phyloP scores from a whole-genome alignment of 140 eudicot species.

The Ambrosia hybrid region DNA sequence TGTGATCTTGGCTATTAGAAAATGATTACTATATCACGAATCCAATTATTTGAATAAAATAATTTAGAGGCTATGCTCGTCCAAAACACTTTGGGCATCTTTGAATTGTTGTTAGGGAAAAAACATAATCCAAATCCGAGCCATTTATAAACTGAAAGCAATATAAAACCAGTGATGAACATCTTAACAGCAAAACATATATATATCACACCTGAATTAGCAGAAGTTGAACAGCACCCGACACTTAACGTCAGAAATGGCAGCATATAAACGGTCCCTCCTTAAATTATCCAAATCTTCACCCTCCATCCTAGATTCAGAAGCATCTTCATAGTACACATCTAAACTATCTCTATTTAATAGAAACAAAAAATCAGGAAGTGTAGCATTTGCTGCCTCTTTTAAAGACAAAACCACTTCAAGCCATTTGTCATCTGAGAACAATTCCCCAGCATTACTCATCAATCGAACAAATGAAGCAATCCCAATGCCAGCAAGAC shows the following conservation, averaged over 20 bases:
- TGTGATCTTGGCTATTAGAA: no score
- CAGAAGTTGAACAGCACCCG: constrained; percentile 85
- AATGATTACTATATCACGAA: constrained; percentile 17
- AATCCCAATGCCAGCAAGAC: constrained; percentile 95
- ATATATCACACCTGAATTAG: constrained; percentile 66
- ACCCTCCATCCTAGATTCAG: constrained; percentile 42
- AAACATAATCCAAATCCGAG: no score
- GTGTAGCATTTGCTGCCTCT: constrained; percentile 76
- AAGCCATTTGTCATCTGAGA: constrained; percentile 82
- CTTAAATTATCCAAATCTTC: constrained; percentile 56
- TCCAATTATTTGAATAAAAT: no score
- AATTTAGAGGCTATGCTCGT: no score
- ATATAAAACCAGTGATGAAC: neutral
- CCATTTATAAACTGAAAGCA: neutral
- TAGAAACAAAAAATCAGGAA: constrained; percentile 73
- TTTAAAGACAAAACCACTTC: constrained; percentile 76
- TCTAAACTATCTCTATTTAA: constrained; percentile 39
- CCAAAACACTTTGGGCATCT: no score
- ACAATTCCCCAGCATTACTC: constrained; percentile 85
- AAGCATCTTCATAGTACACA: constrained; percentile 49
- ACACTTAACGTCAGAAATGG: constrained; percentile 75
- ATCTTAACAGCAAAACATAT: neutral
- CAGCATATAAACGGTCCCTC: constrained; percentile 56
- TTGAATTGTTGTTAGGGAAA: no score
- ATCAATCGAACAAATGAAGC: constrained; percentile 94